Evolutionary conservation across 2,329 filamentous ascomycete species (phyloP), one percentile per base, ranked within the genome.

Genomic region (Calonectria hawksworthii): DNA sequence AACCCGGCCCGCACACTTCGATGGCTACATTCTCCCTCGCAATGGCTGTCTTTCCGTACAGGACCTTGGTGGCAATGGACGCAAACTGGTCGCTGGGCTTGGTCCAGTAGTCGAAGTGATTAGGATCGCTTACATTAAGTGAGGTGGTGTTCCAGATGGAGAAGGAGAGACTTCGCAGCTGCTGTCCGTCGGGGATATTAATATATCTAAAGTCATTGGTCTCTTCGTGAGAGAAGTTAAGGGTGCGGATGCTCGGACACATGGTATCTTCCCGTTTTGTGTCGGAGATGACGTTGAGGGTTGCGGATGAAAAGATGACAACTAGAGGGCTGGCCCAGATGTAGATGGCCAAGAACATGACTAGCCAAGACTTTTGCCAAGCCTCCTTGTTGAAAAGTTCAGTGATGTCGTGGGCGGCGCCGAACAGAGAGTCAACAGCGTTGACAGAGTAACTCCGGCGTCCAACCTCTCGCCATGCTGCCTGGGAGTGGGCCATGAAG

Each of bases 141-240:
- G 71, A 28, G 0, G 78, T 75, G n/a, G 59, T 73, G 10, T 80
- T 78, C 51, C 77, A 80, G 0, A 74, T n/a, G 3, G 76, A 74
- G 32, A 80, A 66, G 0, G 77, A 79, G 1, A 73, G 69, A 4
- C 78, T 74, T 2, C 70, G 73, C 54, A 80, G 1, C 26, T 67
- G 0, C 65, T 74, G 2, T 63, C 73, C 13, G 7, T 76, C 41
- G 28, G 70, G 47, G 4, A 59, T 44, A 18, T 44, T 69, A 18
- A 70, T 56, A 8, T 70, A 34, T 26, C 68, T 30, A 32, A 51
- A 77, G 30, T 70, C 44, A 28, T 75, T 72, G 7, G 51, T 61
- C 23, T 73, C 74, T 18, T 80, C 79, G 11, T 80, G 77, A 1
- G 74, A 68, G 0, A 80, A 80, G 65, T 80, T 80, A 1, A 80